phyloP scores from a whole-genome alignment of 129 eudicot species.

The Centaurea solstitialis region DNA sequence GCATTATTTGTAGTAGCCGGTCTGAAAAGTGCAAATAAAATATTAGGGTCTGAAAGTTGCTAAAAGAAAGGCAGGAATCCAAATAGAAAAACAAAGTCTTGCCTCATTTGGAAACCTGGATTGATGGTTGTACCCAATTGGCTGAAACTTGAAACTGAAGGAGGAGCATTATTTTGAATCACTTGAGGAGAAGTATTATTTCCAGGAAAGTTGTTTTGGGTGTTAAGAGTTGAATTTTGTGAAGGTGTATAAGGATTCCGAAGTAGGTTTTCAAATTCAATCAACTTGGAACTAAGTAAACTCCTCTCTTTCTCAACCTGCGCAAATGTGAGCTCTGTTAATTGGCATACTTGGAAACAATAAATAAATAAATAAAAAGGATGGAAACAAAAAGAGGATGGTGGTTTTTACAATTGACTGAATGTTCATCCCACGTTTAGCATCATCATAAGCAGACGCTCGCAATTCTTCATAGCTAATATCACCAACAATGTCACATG shows the following conservation, averaged over 20 bases:
- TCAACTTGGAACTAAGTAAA: slow-evolving; percentile 59
- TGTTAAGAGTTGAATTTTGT: slow-evolving; percentile 43
- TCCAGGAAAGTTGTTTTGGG: slow-evolving; percentile 53
- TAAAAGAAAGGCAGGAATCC: not conserved
- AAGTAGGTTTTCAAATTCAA: slow-evolving; percentile 68
- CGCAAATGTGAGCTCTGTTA: slow-evolving; percentile 18
- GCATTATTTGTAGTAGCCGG: slow-evolving; percentile 49
- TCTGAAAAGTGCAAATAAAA: slow-evolving; percentile 38
- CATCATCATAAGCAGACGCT: slow-evolving; percentile 81
- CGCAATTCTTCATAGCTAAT: slow-evolving; percentile 91
- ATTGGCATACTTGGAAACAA: slow-evolving; percentile 10
- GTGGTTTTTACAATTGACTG: slow-evolving; percentile 65
- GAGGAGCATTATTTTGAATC: slow-evolving; percentile 49
- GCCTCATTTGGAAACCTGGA: slow-evolving; percentile 56
- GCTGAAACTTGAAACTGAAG: slow-evolving; percentile 71
- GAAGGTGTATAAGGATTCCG: slow-evolving; percentile 60
- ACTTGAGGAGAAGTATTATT: slow-evolving; percentile 38
- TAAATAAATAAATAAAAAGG: slow-evolving; percentile 1
- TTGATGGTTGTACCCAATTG: slow-evolving; percentile 56
- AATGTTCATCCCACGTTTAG: slow-evolving; percentile 68
- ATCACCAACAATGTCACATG: slow-evolving; percentile 94
- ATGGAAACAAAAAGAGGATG: not conserved
- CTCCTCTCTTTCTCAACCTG: slow-evolving; percentile 92
- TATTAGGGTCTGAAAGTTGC: not conserved
- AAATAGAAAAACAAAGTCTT: not conserved